Conservation (phyloP, 2,329 filamentous ascomycete species). For the Aspergillus quadrilineatus region DNA sequence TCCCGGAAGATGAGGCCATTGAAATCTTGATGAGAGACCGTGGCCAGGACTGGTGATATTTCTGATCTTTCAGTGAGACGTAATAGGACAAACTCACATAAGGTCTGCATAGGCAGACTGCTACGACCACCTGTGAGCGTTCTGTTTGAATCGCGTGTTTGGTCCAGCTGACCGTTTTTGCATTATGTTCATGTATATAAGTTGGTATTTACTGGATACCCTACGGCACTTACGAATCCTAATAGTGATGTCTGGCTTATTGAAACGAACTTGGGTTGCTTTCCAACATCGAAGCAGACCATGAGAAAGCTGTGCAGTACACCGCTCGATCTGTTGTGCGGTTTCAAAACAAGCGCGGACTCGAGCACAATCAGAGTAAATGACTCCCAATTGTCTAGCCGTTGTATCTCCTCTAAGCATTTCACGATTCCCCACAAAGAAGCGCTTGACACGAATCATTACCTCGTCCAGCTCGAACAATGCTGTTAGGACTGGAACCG, state of each 20-base stretch:
- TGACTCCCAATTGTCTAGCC: background rate
- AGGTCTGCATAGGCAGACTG: background rate
- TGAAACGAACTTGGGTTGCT: no score
- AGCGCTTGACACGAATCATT: background rate
- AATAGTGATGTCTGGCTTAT: slow-evolving; percentile 1
- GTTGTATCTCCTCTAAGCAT: background rate
- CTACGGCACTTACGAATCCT: slow-evolving; percentile 22
- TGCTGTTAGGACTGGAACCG: background rate
- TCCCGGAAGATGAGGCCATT: slow-evolving; percentile 45
- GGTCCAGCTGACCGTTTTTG: slow-evolving; percentile 9
- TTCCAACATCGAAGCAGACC: no score
- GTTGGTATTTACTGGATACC: slow-evolving; percentile 27
- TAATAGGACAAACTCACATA: slow-evolving; percentile 11
- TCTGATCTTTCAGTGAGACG: background rate
- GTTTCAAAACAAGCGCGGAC: background rate
- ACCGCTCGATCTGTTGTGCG: no score
- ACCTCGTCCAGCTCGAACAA: background rate
- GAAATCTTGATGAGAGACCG: slow-evolving; percentile 47
- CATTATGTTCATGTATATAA: slow-evolving; percentile 16
- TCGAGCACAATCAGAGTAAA: background rate
- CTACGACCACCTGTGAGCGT: slow-evolving; percentile 11
- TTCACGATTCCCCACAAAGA: background rate
- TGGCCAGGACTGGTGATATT: slow-evolving; percentile 44
- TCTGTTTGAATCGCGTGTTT: slow-evolving; percentile 5
- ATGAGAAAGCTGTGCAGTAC: no score